Base-by-base conservation (phyloP, 495 filamentous ascomycete species). In the Neurospora sp. region DNA sequence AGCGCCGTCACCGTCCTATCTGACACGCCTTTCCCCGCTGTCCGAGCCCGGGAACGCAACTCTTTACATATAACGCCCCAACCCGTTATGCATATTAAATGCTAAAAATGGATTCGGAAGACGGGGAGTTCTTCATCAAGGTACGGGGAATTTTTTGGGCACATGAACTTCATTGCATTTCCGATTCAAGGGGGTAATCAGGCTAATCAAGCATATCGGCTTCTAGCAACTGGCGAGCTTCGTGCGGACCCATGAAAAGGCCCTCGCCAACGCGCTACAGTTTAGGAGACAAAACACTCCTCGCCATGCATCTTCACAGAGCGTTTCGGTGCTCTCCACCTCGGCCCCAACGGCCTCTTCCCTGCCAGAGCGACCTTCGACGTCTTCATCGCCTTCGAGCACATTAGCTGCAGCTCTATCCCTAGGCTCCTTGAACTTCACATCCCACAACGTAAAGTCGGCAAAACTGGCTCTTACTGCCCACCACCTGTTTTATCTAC, bases 231-330 rank as follows among this genome's bases (percentile, higher is more conserved):
- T 99, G 74, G 94, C 95, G 75, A 91, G 90, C 81, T 98, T 97
- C 83, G 94, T 99, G 80, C 93, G 95, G 71, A 97, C 94, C 41
- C 93, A 99, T 83, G 96, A 99, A 81, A 97, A 96, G 83, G 96
- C 94, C 37, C 89, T 99, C 73, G 96, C 96, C 75, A 98, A 98
- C 83, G 95, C 96, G 74, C 86, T 98, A 41, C 96, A 97, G 80
- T 85, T 94, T 71, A 89, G 88, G 77, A 88, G 90, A 71, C 92
- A 93, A 75, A 86, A 82, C 40, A 75, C 77, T 20, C 83, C 86
- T 73, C 90, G 87, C 80, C 86, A 94, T 90, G 90, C 85, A 69
- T 82, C 85, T 68, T 87, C 87, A 68, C 85, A 87, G 73, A 86
- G 84, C 76, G 80, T 87, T 70, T 82, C 83, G 59, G 81, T 83